Evolutionary conservation across 2,329 filamentous ascomycete genomes (phyloP), one percentile per base, ranked within the genome.

Genomic region (Penicillium expansum): DNA sequence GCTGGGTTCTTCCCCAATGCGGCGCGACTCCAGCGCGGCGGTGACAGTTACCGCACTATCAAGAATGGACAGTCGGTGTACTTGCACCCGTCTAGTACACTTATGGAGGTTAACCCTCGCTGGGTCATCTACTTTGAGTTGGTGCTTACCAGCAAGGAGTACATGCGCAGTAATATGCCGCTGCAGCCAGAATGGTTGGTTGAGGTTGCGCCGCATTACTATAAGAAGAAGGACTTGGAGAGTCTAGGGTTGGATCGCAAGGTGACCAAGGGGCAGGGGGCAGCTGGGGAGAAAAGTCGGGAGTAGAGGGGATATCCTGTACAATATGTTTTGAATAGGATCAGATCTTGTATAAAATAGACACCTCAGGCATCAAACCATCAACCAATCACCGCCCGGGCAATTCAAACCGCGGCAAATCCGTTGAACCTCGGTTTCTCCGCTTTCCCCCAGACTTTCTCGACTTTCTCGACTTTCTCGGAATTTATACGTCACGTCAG

Each of bases 1-100:
- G 87, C 92, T 0, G 94, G 93, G 1, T 99, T 96, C 82, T 97
- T 97, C 80, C 87, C 90, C 18, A 96, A 97, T 72, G 92, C 92
- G 0, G 92, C 92, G 1, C 81, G 91, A 3, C 76, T 99, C 54
- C 88, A 94, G 71, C 83, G 90, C 47, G 88, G 89, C 41, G 94
- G 94, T 2, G 89, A 95, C 69, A 89, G 85, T 59, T 99, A 99
- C 75, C 84, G 92, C 20, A 96, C 92, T 0, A 86, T 97, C 64
- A 96, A 96, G 82, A 95, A 89, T 67, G 90, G 89, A 62, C 87
- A 91, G 65, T 90, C 88, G 6, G 92, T 96, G 1, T 93, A 91
- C 71, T 83, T 97, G n/a, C 94, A 99, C 72, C 94, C 94, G 0
- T 91, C 87, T 60, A 90, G 86, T 44, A 91, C 92, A 42, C 76